Base-by-base conservation (phyloP, 192 early-diverging fungal genomes). In the Gaertneriomyces semiglobifer region DNA sequence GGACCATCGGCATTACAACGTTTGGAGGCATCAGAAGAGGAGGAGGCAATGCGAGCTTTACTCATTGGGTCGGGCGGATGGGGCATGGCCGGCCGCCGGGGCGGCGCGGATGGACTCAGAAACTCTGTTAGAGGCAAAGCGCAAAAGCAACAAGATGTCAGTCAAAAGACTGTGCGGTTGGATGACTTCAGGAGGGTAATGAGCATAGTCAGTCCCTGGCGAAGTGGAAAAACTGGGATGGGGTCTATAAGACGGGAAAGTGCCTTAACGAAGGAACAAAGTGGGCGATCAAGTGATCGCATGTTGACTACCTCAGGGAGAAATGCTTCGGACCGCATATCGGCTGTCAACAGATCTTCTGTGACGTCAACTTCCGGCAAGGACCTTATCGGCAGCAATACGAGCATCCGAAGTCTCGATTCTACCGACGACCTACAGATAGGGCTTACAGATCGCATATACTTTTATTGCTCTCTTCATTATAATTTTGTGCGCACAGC, bases 391-490 rank as follows among this genome's bases (percentile, higher is more conserved):
- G 25, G 68, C 43, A 73, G 38, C 52, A 39, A 25, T 65, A 5
- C 18, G 42, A 61, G 47, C 42, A 19, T 68, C 10, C 41, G 52
- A 1, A 69, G 59, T 48, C 55, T 33, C 0, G 51, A 44, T 53
- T n/a, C 69, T 20, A 7, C 51, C 9, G 77, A 80, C 38, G 74
- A 82, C 12, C 12, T 74, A 16, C 69, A 72, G 11, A 61, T 85
- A 10, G 44, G 65, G 7, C 64, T 85, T 7, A 71, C 68, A 9
- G 83, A 85, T 58, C 69, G 83, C 7, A 77, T 85, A 44, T 85
- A 81, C 69, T 79, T 77, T 53, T 85, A 83, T 54, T 83, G 77
- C 60, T 73, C 80, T 4, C 67, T 85, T 41, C 79, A 85, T 55
- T 81, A 77, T 63, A 68, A 76, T 44, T 81, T 84, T 47, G 60